Evolutionary conservation across 352 stramenopile genomes (phyloP).

Genomic region (Globisporangium echinulatum): DNA sequence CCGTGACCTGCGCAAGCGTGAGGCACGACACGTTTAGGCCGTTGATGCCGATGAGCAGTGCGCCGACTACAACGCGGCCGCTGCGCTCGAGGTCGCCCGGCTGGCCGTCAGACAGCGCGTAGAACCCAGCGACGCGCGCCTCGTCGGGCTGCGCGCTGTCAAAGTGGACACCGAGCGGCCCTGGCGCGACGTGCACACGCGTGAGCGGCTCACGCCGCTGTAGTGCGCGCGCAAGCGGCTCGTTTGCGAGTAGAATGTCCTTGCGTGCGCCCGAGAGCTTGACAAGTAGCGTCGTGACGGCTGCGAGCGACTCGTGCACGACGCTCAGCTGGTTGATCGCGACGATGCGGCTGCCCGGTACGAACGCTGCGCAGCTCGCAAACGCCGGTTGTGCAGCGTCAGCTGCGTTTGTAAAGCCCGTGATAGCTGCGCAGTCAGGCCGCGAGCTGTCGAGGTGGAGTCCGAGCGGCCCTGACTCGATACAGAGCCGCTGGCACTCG

Average conservation of each 20-base stretch:
- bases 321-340: constrained; percentile 61
- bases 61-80: constrained; percentile 26
- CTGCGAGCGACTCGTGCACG: constrained; percentile 31
- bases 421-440: constrained; percentile 25
- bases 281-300: constrained; percentile 30
- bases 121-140: constrained; percentile 36
- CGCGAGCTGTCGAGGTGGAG: constrained; percentile 38
- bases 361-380: constrained; percentile 23
- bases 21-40: constrained; percentile 49
- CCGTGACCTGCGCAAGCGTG: constrained; percentile 23
- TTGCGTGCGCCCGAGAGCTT: constrained; percentile 37
- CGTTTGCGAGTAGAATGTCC: constrained; percentile 40
- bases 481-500: constrained; percentile 34
- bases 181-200: constrained; percentile 23
- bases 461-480: constrained; percentile 38
- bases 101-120: constrained; percentile 20
- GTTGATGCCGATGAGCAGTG: constrained; percentile 41
- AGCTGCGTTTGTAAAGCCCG: constrained; percentile 31
- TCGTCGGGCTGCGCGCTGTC: constrained; percentile 19
- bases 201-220: constrained; percentile 6
- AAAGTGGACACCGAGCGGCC: constrained; percentile 45
- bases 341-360: constrained; percentile 49
- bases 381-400: constrained; percentile 36
- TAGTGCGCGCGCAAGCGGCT: constrained; percentile 21
- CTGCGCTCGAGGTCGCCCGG: constrained; percentile 27